These are phyloP conservation scores for Vitis rotundifolia DNA, from an alignment of 164 flowering plant species.

Conservation along the genomic window DNA sequence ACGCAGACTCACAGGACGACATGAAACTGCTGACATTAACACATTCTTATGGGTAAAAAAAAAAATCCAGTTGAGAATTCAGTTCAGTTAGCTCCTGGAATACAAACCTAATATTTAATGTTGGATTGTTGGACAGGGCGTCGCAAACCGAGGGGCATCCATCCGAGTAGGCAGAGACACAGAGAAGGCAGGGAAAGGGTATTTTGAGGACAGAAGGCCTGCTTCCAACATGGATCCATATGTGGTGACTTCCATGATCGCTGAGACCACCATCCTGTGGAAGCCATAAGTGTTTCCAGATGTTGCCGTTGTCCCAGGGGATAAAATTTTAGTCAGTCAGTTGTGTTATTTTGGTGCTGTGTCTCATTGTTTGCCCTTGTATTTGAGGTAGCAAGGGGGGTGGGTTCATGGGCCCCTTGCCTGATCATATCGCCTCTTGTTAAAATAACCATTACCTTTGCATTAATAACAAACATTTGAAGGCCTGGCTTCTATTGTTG, in stretches of 20 bases:
- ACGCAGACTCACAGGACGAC: slow-evolving; percentile 65
- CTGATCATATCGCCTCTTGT: background rate
- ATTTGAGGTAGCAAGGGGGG: slow-evolving; percentile 1
- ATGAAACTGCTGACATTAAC: slow-evolving; percentile 60
- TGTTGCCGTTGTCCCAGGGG: no score
- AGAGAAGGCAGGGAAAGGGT: slow-evolving; percentile 63
- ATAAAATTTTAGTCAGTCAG: no score
- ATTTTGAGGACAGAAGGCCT: slow-evolving; percentile 75
- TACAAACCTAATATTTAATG: background rate
- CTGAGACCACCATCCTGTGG: slow-evolving; percentile 60
- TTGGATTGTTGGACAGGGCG: slow-evolving; percentile 38
- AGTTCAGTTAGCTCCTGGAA: background rate
- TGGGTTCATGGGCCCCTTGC: slow-evolving; percentile 5
- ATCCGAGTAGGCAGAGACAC: slow-evolving; percentile 71
- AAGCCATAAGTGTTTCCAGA: slow-evolving; percentile 32
- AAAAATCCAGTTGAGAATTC: background rate
- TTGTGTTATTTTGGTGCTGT: background rate
- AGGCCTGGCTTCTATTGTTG: no score
- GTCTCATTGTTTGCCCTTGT: background rate
- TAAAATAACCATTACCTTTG: background rate
- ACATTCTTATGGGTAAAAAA: slow-evolving; percentile 54
- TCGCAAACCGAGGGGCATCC: slow-evolving; percentile 71
- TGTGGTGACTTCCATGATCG: slow-evolving; percentile 68
- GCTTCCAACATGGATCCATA: slow-evolving; percentile 78
- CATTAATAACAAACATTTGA: no score